Evolutionary conservation across 768 basidiomycete genomes (phyloP).

Genomic region (Dictyophora rubrovolvata): DNA sequence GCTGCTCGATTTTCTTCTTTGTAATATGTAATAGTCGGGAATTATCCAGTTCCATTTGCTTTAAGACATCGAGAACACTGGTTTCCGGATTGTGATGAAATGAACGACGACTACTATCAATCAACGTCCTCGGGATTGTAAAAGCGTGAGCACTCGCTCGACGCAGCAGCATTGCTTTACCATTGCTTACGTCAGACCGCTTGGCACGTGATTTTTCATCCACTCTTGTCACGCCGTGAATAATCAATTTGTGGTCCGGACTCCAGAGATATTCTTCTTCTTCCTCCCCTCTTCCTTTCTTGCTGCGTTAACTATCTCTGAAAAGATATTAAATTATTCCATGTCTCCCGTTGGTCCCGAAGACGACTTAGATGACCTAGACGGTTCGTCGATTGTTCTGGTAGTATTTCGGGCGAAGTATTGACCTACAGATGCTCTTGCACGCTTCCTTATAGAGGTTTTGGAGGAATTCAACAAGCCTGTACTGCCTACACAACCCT

Average conservation of each 20-base stretch:
- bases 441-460: constrained; percentile 29
- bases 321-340: too few relatives aligned
- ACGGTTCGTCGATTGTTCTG: constrained; percentile 29
- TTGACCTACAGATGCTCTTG: neutral
- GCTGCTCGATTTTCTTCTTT: constrained; percentile 41
- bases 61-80: neutral
- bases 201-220: too few relatives aligned
- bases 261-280: too few relatives aligned
- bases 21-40: constrained; percentile 45
- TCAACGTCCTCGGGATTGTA: too few relatives aligned
- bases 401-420: neutral
- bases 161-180: too few relatives aligned
- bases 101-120: neutral
- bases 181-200: too few relatives aligned
- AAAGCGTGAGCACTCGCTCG: too few relatives aligned
- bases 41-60: constrained; percentile 32
- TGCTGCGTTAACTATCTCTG: too few relatives aligned
- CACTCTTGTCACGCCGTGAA: too few relatives aligned
- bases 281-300: too few relatives aligned
- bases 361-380: constrained; percentile 66
- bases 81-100: neutral
- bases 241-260: too few relatives aligned
- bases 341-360: constrained; percentile 13
- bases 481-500: constrained; percentile 10
- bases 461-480: constrained; percentile 33